Evolutionary conservation across 768 basidiomycete species (phyloP).

Genomic region (Russula earlei): DNA sequence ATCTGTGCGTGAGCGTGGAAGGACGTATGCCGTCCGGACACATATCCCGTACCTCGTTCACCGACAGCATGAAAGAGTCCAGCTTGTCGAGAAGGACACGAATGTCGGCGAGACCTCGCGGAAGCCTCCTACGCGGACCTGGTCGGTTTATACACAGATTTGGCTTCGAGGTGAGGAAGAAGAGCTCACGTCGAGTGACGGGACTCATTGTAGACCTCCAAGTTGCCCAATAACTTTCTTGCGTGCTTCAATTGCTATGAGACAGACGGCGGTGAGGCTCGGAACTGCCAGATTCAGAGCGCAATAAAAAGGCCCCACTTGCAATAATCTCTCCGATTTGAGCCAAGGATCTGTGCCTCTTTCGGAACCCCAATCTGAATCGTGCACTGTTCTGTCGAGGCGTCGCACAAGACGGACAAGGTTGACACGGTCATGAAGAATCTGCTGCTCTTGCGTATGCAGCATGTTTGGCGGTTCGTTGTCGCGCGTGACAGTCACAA

Average conservation of each 20-base stretch:
- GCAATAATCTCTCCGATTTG: conserved; percentile 43
- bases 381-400: conserved; percentile 45
- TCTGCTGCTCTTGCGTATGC: conserved; percentile 21
- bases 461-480: too few relatives aligned
- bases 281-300: not conserved
- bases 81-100: conserved; percentile 44
- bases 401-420: conserved; percentile 48
- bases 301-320: conserved; percentile 36
- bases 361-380: conserved; percentile 31
- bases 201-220: conserved; percentile 7
- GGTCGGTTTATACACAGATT: not conserved
- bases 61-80: conserved; percentile 41
- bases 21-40: not conserved
- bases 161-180: not conserved
- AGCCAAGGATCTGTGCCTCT: conserved; percentile 39
- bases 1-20: not conserved
- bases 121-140: conserved; percentile 30
- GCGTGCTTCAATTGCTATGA: conserved; percentile 17
- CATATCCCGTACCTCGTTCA: conserved; percentile 43
- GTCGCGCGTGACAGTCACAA: too few relatives aligned
- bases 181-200: conserved; percentile 6
- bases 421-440: conserved; percentile 57
- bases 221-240: conserved; percentile 2
- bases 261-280: not conserved
- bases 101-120: conserved; percentile 38